Percentiles rank a stretch among this genome's conserved stretches.
These are phyloP conservation scores for Exserohilum turcica DNA, from an alignment of 2,329 filamentous ascomycete species.

Conservation along the genomic window DNA sequence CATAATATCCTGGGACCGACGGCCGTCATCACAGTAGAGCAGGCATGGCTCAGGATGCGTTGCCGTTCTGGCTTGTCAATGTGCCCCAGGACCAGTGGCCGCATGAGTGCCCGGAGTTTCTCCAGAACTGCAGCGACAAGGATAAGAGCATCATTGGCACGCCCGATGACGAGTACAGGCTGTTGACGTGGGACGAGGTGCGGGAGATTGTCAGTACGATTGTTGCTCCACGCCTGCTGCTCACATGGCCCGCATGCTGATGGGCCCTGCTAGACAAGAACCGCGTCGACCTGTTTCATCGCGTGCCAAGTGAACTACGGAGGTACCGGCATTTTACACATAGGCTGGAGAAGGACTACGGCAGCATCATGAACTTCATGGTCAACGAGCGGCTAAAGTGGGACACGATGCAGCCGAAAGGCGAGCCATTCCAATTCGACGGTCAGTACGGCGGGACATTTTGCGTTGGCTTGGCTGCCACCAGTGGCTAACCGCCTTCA, in stretches of 20 bases:
- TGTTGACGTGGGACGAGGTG: conserved; percentile 73
- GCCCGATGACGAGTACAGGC: conserved; percentile 67
- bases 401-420: conserved; percentile 55
- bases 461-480: not conserved
- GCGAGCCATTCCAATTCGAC: conserved; percentile 50
- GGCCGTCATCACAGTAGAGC: conserved; percentile 1
- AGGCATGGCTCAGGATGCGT: conserved; percentile 15
- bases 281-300: conserved; percentile 75
- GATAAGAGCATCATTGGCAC: conserved; percentile 72
- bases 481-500: conserved; percentile 29
- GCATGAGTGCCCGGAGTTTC: conserved; percentile 71
- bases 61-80: conserved; percentile 85
- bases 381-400: conserved; percentile 72
- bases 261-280: conserved; percentile 58
- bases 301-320: conserved; percentile 77
- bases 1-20: not conserved
- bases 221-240: not conserved
- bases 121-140: conserved; percentile 67
- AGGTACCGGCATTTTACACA: conserved; percentile 74
- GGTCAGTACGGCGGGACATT: conserved; percentile 10
- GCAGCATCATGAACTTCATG: conserved; percentile 79
- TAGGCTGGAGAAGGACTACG: conserved; percentile 68
- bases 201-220: conserved; percentile 57
- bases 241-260: conserved; percentile 7
- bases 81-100: conserved; percentile 67